Evolutionary conservation across 2,329 filamentous ascomycete genomes (phyloP), one percentile per base, ranked within the genome.

Genomic region (Alternaria solani): DNA sequence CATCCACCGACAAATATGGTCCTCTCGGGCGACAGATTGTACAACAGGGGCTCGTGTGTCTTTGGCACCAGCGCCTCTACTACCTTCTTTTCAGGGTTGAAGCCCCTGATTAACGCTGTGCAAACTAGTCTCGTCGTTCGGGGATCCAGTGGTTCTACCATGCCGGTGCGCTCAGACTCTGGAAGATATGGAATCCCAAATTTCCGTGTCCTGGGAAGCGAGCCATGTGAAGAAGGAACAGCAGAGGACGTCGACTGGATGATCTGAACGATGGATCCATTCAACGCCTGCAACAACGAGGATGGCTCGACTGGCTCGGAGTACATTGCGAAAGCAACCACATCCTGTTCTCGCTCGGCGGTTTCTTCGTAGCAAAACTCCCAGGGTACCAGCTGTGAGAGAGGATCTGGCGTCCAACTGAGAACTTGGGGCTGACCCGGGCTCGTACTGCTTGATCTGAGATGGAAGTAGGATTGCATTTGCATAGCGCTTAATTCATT

Each of bases 381-480:
- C 83, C 87, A 89, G 0, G 91, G 91, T 0, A 82, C 75, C 7
- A 85, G 68, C 0, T 81, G 79, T 1, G 86, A 86, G 8, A 94
- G 77, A 0, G 90, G 85, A 0, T 79, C 81, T 0, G 82, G 61
- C 52, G 84, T 79, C 86, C 88, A 91, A 44, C 72, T 75, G 20
- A 77, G 54, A 64, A 61, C 63, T 42, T 67, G 51, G 66, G 66
- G 8, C 61, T 61, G 32, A 52, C 46, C 39, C 9, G 14, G 6
- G 20, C 38, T 55, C 65, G 51, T 42, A 67, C 65, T 23, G 59
- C 59, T 30, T 46, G 55, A 30, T 59, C 57, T 48, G 49, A 65
- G 72, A 72, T 94, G 92, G 70, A 94, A 92, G 68, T 94, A 94
- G 0, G 91, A 89, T 84, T 93, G 89, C n/a, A 85, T 87, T 67